Base-by-base conservation (phyloP, 208 protist genomes). In the Endotrypanum monterogeii region DNA sequence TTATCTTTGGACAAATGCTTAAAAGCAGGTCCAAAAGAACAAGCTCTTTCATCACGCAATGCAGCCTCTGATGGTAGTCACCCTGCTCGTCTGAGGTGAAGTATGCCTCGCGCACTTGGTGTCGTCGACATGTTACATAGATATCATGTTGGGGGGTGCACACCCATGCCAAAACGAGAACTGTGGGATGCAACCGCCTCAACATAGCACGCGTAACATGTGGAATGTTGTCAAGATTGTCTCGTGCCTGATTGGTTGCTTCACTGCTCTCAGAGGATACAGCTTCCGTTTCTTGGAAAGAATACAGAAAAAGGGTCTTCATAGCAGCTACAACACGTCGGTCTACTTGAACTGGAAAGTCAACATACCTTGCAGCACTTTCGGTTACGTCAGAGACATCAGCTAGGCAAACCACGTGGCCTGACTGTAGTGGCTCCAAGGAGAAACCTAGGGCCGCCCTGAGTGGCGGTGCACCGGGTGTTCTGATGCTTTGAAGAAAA, bases 11-110 rank as follows among this genome's bases (percentile, higher is more conserved):
- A 50, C 70, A 50, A 20, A 75, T 67, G 72, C 80, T 88, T 3
- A 93, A 48, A 2, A 91, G 51, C 18, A 93, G 78, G 25, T 87
- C 83, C 2, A 79, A 70, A 11, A 93, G 67, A 30, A 88, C 54
- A 20, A 81, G 46, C 48, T 91, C 89, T 54, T 83, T 71, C 25
- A 93, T 9, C n/a, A 80, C 67, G 0, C 60, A 23, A n/a, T 46
- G 52, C 51, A 74, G 20, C 23, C 35, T 58, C 20, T 67, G 11
- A 28, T 8, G 1, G 5, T 5, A 7, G 5, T 8, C 4, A 11
- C 23, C n/a, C 11, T 6, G 9, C 2, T 0, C 51, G 0, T 44
- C 67, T 39, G 58, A 3, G 8, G 30, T 37, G 7, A 41, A 44
- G n/a, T 62, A 41, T 4, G 16, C 54, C 20, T 60, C 44, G 6